Evolutionary conservation across 2,329 filamentous ascomycete species (phyloP).

Genomic region (Pyricularia grisea): DNA sequence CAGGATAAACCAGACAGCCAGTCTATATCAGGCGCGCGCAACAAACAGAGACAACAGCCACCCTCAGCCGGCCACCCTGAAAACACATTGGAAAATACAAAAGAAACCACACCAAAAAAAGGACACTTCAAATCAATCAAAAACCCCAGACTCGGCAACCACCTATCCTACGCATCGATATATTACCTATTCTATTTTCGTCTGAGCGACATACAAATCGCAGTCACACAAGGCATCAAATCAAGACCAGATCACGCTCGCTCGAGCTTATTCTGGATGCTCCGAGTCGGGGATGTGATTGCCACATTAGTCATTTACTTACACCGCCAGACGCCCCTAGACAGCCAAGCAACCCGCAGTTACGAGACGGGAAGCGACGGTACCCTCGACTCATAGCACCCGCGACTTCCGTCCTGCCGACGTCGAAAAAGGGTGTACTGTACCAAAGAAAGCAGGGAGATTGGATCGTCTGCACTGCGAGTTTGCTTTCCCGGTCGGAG

Average conservation of each 20-base stretch:
- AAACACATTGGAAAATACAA: not conserved
- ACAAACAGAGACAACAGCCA: not conserved
- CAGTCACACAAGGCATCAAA: not conserved
- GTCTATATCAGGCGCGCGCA: not conserved
- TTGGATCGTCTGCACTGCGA: not conserved
- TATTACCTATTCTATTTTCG: not conserved
- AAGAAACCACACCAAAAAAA: not conserved
- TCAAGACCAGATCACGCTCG: not conserved
- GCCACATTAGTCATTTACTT: constrained; percentile 5
- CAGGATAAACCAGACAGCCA: not conserved
- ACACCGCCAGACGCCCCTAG: constrained; percentile 1
- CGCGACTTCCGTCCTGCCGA: not conserved
- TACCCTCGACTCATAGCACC: constrained; percentile 2
- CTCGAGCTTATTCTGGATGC: not conserved
- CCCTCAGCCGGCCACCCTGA: not conserved
- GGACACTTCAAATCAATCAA: not conserved
- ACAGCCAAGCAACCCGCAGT: constrained; percentile 1
- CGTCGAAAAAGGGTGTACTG: not conserved
- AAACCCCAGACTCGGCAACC: not conserved
- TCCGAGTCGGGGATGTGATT: constrained; percentile 3
- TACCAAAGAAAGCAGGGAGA: not conserved
- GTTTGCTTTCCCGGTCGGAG: not conserved
- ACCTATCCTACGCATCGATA: not conserved
- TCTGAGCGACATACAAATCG: not conserved
- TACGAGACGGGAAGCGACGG: constrained; percentile 2